Base-by-base conservation (phyloP, 768 basidiomycete genomes). In the Daedaleopsis sinensis region DNA sequence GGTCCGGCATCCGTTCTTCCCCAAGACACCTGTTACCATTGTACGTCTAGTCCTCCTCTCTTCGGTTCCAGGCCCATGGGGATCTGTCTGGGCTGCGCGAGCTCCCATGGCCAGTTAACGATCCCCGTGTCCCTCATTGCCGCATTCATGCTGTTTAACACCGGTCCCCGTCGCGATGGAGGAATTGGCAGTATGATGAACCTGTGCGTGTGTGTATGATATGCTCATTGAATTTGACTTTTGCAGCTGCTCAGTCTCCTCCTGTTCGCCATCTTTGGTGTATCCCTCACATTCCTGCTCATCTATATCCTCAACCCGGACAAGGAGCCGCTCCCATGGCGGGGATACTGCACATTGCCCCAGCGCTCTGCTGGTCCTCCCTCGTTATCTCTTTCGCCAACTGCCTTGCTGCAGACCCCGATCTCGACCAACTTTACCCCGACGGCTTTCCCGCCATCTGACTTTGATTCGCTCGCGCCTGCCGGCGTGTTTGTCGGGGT, bases 291-390 rank as follows among this genome's bases (percentile, higher is more conserved):
- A 35, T 84, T 95, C 61, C 79, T 93, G 57, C 82, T 98, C 75
- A 94, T 94, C 70, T 91, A 97, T 75, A 83, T 96, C 63, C 83
- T 98, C 71, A 96, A 97, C 72, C 96, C 95, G 59, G 96, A 98
- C 82, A 98, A 97, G 74, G 88, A 91, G 55, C 90, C 94, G 21
- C 78, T 97, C 8, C 95, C 95, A 49, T 98, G 95, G 95, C 86
- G 94, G 67, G 87, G 89, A 21, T 97, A 96, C 72, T 98, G 96
- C 76, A 85, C 91, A 23, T 80, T 86, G 57, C 89, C 89, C 5
- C 82, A 81, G 51, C 66, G 79, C 59, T 78, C 80, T 64, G 68
- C 78, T 54, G 73, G 77, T 69, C 76, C 84, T 53, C 76, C 79
- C 65, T 67, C 82, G 61, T 71, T 73, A 56, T 70, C 73, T 64